phyloP scores from a whole-genome alignment of 257 asterid genomes.

The Nicotiana otophora region DNA sequence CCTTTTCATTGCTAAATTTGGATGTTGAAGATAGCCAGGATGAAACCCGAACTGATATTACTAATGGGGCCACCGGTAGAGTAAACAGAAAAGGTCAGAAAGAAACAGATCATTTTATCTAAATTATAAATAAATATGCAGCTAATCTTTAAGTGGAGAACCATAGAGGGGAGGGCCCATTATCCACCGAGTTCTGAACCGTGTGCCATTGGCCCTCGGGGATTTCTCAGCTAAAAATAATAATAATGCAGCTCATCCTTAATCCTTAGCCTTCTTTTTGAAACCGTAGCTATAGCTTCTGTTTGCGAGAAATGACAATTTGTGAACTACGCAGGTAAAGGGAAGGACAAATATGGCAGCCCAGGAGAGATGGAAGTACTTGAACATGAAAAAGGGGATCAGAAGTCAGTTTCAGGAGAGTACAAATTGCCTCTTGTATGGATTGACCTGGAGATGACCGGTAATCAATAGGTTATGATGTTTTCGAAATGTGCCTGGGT shows the following conservation, averaged over 20 bases:
- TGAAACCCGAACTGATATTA: constrained; percentile 16
- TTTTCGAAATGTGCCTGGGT: constrained; percentile 76
- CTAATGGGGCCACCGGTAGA: constrained; percentile 20
- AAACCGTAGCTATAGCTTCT: neutral
- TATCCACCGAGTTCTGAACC: too few relatives aligned
- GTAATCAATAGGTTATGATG: constrained; percentile 25
- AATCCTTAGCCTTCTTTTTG: neutral
- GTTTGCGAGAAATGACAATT: neutral
- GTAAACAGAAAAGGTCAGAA: constrained; percentile 18
- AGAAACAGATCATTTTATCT: neutral
- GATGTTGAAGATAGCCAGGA: constrained; percentile 43
- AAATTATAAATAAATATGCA: neutral
- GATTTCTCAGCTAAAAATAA: too few relatives aligned
- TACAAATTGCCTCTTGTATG: constrained; percentile 89
- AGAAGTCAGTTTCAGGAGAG: constrained; percentile 18
- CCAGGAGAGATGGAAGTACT: constrained; percentile 23
- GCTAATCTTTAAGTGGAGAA: neutral
- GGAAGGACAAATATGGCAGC: constrained; percentile 19
- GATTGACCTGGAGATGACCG: constrained; percentile 99
- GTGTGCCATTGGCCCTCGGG: too few relatives aligned
- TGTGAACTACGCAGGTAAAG: constrained; percentile 27
- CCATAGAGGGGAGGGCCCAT: too few relatives aligned
- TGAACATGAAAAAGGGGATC: constrained; percentile 24
- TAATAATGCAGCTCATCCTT: too few relatives aligned
- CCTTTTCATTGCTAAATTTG: constrained; percentile 65